phyloP scores from a whole-genome alignment of 2,329 filamentous ascomycete genomes.

The Nemania sp. region DNA sequence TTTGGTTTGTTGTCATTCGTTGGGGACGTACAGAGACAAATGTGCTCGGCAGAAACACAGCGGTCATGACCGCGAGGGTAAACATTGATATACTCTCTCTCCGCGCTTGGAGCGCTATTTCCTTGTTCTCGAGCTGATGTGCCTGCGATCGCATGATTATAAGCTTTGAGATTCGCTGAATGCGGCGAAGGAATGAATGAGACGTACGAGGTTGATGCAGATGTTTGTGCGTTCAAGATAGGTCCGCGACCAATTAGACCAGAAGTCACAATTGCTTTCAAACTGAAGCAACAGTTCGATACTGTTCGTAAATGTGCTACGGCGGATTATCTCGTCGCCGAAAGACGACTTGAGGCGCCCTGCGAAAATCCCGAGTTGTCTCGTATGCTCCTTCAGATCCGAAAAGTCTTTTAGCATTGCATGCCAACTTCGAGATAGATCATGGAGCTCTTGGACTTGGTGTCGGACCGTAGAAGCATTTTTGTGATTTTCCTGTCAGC shows the following conservation, averaged over 20 bases:
- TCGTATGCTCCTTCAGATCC: not conserved
- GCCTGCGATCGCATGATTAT: not conserved
- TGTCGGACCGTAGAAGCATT: not conserved
- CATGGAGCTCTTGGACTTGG: slow-evolving; percentile 1
- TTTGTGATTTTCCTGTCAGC: not conserved
- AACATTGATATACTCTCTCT: slow-evolving; percentile 1
- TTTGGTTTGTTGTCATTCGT: not conserved
- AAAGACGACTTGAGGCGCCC: not conserved
- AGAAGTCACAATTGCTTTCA: not conserved
- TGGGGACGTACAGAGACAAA: not conserved
- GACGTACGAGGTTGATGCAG: slow-evolving; percentile 5
- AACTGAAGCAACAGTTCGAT: not conserved
- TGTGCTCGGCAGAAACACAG: slow-evolving; percentile 2
- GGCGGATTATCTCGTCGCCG: not conserved
- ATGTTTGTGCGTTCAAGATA: not conserved
- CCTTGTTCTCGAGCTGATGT: slow-evolving; percentile 1
- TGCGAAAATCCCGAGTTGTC: not conserved
- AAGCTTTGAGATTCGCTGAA: not conserved
- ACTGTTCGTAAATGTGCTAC: not conserved
- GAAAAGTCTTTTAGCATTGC: not conserved
- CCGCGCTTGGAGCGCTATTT: not conserved
- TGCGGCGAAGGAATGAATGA: not conserved
- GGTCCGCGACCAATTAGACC: not conserved
- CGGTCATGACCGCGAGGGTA: slow-evolving; percentile 1
- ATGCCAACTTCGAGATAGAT: not conserved